phyloP scores from a whole-genome alignment of 352 stramenopile genomes.

The Pythium pyrilobum region DNA sequence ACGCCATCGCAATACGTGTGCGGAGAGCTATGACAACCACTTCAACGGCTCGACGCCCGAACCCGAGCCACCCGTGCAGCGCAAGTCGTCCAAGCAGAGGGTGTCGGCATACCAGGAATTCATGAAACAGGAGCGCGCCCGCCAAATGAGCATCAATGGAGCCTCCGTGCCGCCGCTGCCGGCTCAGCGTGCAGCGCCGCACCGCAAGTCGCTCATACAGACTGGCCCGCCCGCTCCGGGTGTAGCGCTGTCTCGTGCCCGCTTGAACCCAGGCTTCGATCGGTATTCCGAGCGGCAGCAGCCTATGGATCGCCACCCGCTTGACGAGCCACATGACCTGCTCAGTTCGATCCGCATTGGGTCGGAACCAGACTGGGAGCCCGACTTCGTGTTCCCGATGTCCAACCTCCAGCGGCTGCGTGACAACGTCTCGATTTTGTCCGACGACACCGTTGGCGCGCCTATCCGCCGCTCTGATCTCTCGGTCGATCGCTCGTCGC shows the following conservation, averaged over 20 bases:
- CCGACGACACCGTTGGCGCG: conserved; percentile 24
- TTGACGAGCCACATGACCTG: too few species aligned
- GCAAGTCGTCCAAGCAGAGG: neutral
- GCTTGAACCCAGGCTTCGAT: neutral
- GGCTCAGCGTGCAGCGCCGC: neutral
- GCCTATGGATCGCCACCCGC: neutral
- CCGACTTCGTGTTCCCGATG: conserved; percentile 24
- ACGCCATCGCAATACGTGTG: neutral
- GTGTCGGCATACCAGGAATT: conserved; percentile 23
- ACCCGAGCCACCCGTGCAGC: neutral
- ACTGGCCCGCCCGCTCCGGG: conserved; percentile 1
- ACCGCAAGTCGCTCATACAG: conserved; percentile 9
- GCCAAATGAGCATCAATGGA: conserved; percentile 3
- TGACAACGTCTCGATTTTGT: conserved; percentile 13
- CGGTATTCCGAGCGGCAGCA: neutral
- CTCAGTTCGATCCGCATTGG: conserved; percentile 37
- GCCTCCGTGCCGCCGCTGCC: neutral
- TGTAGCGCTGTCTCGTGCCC: conserved; percentile 6
- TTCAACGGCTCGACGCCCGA: neutral
- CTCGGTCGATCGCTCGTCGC: conserved; percentile 17
- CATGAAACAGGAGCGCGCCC: conserved; percentile 13
- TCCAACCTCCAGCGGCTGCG: conserved; percentile 17
- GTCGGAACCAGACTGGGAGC: conserved; percentile 36
- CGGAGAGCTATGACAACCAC: neutral
- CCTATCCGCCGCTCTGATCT: conserved; percentile 27